These are phyloP conservation scores for Colletotrichum costaricense DNA, from an alignment of 2,329 filamentous ascomycete genomes.

Conservation along the genomic window DNA sequence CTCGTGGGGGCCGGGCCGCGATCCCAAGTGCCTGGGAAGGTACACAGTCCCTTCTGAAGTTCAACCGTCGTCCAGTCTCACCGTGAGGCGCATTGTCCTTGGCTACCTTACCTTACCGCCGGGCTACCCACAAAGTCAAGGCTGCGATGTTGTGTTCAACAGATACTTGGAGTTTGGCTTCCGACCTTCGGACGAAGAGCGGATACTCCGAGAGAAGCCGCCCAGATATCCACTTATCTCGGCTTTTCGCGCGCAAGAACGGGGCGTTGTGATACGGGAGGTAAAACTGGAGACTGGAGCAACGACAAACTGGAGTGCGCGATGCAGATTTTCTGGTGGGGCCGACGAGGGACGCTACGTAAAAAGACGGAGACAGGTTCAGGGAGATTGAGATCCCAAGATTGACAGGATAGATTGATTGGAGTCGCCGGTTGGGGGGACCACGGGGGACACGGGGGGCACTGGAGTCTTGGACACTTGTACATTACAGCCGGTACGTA, in stretches of 20 bases:
- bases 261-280: constrained; percentile 25
- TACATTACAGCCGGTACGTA: constrained; percentile 11
- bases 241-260: constrained; percentile 33
- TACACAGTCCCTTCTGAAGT: neutral
- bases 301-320: constrained; percentile 10
- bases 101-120: neutral
- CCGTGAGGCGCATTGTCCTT: constrained; percentile 31
- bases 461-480: neutral
- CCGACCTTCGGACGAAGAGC: constrained; percentile 31
- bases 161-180: constrained; percentile 1
- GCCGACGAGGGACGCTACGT: constrained; percentile 3
- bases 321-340: constrained; percentile 30
- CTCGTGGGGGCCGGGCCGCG: constrained; percentile 8
- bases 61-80: constrained; percentile 16
- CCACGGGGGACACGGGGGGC: constrained; percentile 1
- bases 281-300: constrained; percentile 20
- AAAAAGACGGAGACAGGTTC: constrained; percentile 17
- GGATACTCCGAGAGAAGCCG: constrained; percentile 33
- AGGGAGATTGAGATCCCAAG: constrained; percentile 18
- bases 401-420: constrained; percentile 32
- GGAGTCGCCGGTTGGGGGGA: constrained; percentile 21
- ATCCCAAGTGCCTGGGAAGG: constrained; percentile 2
- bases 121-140: neutral
- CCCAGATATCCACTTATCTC: constrained; percentile 24
- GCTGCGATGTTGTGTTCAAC: neutral